These are phyloP conservation scores for Eleusine indica DNA, from an alignment of 176 grass and related monocot species.

Conservation along the genomic window DNA sequence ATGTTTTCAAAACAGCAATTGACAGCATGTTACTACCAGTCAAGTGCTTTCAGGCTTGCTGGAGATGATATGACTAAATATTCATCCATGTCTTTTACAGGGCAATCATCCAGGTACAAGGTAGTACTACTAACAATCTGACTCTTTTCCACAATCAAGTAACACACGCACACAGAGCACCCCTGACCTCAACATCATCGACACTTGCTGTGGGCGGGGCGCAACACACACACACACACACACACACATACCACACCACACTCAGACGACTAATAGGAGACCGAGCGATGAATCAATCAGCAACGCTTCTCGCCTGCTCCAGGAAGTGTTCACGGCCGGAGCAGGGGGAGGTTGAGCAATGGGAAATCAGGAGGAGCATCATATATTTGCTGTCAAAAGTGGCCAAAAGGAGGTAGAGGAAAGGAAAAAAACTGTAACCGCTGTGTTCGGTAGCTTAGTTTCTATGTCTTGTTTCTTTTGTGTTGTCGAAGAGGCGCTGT, in stretches of 20 bases:
- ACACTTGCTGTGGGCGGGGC: constrained; percentile 37
- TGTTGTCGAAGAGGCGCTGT: constrained; percentile 1
- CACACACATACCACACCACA: constrained; percentile 7
- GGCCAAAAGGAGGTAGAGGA: constrained; percentile 16
- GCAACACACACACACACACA: neutral
- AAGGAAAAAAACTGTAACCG: constrained; percentile 57
- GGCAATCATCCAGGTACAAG: constrained; percentile 21
- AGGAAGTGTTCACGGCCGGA: constrained; percentile 33
- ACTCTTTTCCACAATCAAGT: constrained; percentile 14
- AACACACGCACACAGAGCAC: neutral
- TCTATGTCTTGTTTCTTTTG: constrained; percentile 54
- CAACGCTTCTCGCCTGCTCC: constrained; percentile 97
- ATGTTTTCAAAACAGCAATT: neutral
- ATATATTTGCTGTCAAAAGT: constrained; percentile 50
- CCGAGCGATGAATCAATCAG: constrained; percentile 70
- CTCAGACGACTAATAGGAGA: constrained; percentile 51
- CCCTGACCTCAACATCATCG: constrained; percentile 37
- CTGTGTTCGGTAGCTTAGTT: constrained; percentile 45
- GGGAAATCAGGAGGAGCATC: constrained; percentile 45
- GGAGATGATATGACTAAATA: constrained; percentile 4
- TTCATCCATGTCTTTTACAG: constrained; percentile 39
- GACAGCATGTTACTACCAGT: neutral
- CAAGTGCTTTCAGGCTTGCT: neutral
- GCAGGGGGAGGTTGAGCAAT: constrained; percentile 85
- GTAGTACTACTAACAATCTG: constrained; percentile 22